Evolutionary conservation across 2,329 filamentous ascomycete genomes (phyloP).

Genomic region (Fusarium sp.): DNA sequence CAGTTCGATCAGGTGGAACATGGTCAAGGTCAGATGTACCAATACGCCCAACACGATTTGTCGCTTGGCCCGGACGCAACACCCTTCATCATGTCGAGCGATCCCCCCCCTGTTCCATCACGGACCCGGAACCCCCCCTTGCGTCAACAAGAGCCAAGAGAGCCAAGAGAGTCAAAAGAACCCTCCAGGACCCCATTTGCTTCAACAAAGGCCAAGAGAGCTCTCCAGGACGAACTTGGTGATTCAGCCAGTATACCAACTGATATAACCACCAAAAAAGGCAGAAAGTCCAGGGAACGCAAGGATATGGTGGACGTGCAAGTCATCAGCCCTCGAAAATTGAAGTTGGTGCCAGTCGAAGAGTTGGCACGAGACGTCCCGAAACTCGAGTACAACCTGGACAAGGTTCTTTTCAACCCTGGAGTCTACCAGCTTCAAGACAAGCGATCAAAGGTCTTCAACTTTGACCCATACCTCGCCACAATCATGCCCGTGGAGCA

Average conservation of each 20-base stretch:
- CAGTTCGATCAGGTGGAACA: background rate
- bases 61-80: background rate
- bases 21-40: background rate
- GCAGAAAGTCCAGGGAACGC: background rate
- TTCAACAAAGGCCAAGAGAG: background rate
- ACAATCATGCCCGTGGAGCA: constrained; percentile 93
- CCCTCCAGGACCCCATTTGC: background rate
- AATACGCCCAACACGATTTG: background rate
- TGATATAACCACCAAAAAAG: background rate
- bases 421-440: constrained; percentile 95
- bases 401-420: constrained; percentile 94
- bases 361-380: constrained; percentile 61
- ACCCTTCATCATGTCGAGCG: background rate
- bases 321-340: constrained; percentile 39
- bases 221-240: background rate
- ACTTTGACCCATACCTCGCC: constrained; percentile 95
- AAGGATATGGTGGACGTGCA: constrained; percentile 42
- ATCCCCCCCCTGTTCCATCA: background rate
- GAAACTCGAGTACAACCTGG: constrained; percentile 77
- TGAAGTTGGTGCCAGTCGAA: constrained; percentile 48
- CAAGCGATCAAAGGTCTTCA: constrained; percentile 86
- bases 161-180: background rate
- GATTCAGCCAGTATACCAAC: background rate
- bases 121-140: background rate
- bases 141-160: background rate